A percentile compares a stretch with the other conserved stretches of the same genome.
Evolutionary conservation across 345 rosid genomes (phyloP).

Genomic region (rapeseed (Brassica napus)): Da-Ae NC_063436.1:22953501-22954000

Average conservation of each 20-base stretch:
- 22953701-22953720: background rate
- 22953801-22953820: background rate
- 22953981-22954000: background rate
- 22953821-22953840: background rate
- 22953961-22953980: too few relatives aligned
- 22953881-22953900: too few relatives aligned
- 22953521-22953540: background rate
- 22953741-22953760: background rate
- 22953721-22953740: background rate
- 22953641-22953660: background rate
- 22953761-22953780: background rate
- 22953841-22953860: background rate
- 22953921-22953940: too few relatives aligned
- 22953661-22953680: background rate
- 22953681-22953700: background rate
- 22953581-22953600: background rate
- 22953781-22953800: background rate
- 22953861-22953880: too few relatives aligned
- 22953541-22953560: background rate
- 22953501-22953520: background rate
- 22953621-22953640: background rate
- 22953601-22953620: background rate
- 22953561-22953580: slow-evolving; percentile 1
- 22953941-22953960: background rate
- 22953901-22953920: background rate